Percentiles rank a stretch among this genome's conserved stretches.
These are phyloP conservation scores for Phyllosticta citribraziliensis DNA, from an alignment of 2,329 filamentous ascomycete genomes.

Conservation along the genomic window DNA sequence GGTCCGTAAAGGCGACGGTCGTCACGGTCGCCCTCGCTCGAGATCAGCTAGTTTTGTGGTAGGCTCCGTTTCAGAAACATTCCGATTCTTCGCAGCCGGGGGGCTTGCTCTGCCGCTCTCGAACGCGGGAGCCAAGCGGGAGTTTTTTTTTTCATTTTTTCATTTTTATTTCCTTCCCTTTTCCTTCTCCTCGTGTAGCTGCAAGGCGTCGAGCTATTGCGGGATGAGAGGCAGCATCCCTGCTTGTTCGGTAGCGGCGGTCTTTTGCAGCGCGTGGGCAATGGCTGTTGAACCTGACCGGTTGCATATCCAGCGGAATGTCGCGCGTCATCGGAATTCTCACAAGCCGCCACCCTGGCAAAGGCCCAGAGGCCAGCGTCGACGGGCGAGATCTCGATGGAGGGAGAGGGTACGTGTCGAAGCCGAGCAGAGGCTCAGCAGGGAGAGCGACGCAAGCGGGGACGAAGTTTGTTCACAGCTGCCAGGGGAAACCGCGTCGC, in stretches of 20 bases:
- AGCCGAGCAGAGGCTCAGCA: slow-evolving; percentile 4
- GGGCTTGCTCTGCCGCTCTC: slow-evolving; percentile 6
- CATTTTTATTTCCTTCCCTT: too few relatives aligned
- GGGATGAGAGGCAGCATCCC: slow-evolving; percentile 5
- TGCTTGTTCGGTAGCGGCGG: slow-evolving; percentile 6
- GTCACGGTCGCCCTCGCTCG: neutral
- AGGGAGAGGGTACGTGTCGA: slow-evolving; percentile 4
- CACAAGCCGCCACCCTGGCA: neutral
- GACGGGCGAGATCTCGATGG: slow-evolving; percentile 4
- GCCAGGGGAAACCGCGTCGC: slow-evolving; percentile 6
- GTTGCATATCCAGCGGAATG: slow-evolving; percentile 7
- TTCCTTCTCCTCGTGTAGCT: slow-evolving; percentile 1
- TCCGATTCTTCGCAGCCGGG: slow-evolving; percentile 4
- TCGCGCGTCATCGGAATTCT: slow-evolving; percentile 4
- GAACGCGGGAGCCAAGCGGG: slow-evolving; percentile 4
- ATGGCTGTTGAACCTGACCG: neutral
- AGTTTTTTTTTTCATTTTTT: neutral
- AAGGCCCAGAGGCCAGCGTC: neutral
- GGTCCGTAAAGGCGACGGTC: neutral
- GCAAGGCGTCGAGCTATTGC: slow-evolving; percentile 10
- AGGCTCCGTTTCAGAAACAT: slow-evolving; percentile 9
- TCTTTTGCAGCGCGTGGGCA: neutral
- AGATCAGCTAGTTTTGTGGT: neutral
- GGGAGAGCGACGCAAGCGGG: slow-evolving; percentile 6
- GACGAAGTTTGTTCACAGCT: neutral